A percentile compares a stretch with the other conserved stretches of the same genome.
Conservation (phyloP, 768 basidiomycete species). For the Cubamyces sp. region DNA sequence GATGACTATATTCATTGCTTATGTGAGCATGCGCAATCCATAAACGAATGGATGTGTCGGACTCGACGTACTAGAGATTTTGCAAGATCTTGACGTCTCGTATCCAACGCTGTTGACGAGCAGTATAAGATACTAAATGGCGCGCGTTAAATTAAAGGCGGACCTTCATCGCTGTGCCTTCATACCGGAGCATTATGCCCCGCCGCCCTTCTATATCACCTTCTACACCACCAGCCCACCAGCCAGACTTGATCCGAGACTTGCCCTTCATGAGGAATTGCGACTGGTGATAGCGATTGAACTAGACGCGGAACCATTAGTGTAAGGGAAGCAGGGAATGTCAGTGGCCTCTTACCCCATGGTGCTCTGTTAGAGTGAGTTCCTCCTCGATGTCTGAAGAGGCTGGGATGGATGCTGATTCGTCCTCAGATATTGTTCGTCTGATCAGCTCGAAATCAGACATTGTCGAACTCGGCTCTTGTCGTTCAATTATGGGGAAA, state of each 20-base stretch:
- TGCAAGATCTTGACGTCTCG: conserved; percentile 54
- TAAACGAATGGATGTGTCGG: neutral
- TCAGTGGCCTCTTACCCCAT: conserved; percentile 36
- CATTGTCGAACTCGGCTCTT: too few relatives aligned
- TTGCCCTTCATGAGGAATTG: conserved; percentile 45
- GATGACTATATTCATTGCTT: conserved; percentile 39
- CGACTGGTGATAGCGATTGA: conserved; percentile 54
- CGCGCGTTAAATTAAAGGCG: neutral
- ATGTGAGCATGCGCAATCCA: neutral
- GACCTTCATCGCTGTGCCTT: conserved; percentile 43
- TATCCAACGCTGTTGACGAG: conserved; percentile 46
- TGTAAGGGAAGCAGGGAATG: too few relatives aligned
- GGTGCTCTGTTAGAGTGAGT: conserved; percentile 32
- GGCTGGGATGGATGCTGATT: neutral
- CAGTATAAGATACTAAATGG: neutral
- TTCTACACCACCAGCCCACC: conserved; percentile 51
- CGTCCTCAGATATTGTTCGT: neutral
- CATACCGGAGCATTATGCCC: conserved; percentile 49
- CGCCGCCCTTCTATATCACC: conserved; percentile 46
- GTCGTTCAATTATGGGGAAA: neutral
- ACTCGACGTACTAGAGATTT: conserved; percentile 50
- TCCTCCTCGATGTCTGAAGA: conserved; percentile 30
- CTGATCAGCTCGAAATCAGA: neutral
- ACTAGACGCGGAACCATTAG: conserved; percentile 36
- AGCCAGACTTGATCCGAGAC: conserved; percentile 45